Conservation (phyloP, 2,329 filamentous ascomycete genomes). For the Arthrinium puccinioides region DNA sequence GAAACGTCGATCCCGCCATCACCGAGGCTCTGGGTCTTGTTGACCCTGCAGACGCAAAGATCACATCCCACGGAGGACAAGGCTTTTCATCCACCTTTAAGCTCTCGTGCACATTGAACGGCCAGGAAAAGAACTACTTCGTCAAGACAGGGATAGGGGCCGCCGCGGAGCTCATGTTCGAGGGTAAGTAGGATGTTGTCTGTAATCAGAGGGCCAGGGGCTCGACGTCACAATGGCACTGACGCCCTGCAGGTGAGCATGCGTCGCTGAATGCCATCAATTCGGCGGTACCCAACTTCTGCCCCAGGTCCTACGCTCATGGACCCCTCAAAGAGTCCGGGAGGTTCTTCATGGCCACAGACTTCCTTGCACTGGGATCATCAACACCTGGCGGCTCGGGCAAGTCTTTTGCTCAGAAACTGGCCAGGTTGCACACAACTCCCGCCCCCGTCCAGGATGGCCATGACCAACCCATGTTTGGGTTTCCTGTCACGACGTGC, state of each 20-base stretch:
- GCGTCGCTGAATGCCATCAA: constrained; percentile 79
- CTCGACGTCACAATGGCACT: neutral
- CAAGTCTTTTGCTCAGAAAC: constrained; percentile 61
- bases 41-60: constrained; percentile 44
- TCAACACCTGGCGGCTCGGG: constrained; percentile 36
- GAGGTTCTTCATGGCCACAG: constrained; percentile 59
- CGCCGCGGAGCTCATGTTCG: constrained; percentile 62
- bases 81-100: constrained; percentile 64
- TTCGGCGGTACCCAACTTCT: constrained; percentile 62
- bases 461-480: constrained; percentile 58
- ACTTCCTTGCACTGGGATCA: constrained; percentile 65
- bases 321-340: constrained; percentile 52
- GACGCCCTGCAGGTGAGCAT: constrained; percentile 58
- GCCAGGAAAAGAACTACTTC: constrained; percentile 52
- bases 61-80: constrained; percentile 57
- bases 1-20: constrained; percentile 55
- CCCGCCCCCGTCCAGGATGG: constrained; percentile 60
- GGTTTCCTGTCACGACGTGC: constrained; percentile 78
- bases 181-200: constrained; percentile 42
- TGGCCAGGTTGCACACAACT: constrained; percentile 72
- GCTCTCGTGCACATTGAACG: constrained; percentile 36
- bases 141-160: constrained; percentile 61
- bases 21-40: constrained; percentile 51
- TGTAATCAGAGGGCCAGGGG: neutral
- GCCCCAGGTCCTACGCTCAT: constrained; percentile 67